Evolutionary conservation across 768 basidiomycete genomes (phyloP).

Genomic region (Tricholoma bakamatsutake): DNA sequence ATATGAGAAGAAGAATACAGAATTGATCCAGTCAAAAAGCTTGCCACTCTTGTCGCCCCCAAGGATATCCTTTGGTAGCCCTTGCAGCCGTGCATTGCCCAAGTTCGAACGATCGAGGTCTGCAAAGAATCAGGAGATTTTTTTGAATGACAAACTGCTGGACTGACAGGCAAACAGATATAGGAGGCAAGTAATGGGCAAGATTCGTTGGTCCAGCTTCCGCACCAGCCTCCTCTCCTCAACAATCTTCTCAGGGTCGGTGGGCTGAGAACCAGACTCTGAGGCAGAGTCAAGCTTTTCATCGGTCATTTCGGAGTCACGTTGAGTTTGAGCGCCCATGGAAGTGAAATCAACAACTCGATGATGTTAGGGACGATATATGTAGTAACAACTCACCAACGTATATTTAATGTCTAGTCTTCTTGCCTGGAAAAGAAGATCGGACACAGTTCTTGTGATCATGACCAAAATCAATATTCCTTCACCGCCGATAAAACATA

Average conservation of each 20-base stretch:
- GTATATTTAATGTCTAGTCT: slow-evolving; percentile 15
- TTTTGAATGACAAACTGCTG: not conserved
- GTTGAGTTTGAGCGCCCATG: slow-evolving; percentile 11
- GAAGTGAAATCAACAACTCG: slow-evolving; percentile 1
- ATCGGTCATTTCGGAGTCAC: slow-evolving; percentile 12
- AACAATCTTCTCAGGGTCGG: slow-evolving; percentile 4
- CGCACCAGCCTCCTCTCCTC: slow-evolving; percentile 38
- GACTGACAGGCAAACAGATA: slow-evolving; percentile 72
- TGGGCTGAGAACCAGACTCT: slow-evolving; percentile 13
- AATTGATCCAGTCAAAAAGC: slow-evolving; percentile 75
- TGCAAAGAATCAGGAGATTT: slow-evolving; percentile 13
- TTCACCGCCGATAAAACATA: slow-evolving; percentile 5
- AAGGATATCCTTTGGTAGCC: slow-evolving; percentile 57
- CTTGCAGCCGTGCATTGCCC: slow-evolving; percentile 75
- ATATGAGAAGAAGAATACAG: slow-evolving; percentile 76
- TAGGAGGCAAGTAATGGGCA: slow-evolving; percentile 67
- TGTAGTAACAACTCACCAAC: slow-evolving; percentile 21
- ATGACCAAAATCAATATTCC: too few species aligned
- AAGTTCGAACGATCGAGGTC: slow-evolving; percentile 74
- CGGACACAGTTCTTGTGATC: slow-evolving; percentile 17
- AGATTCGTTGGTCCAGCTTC: slow-evolving; percentile 61
- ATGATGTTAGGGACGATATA: too few species aligned
- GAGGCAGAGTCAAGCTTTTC: slow-evolving; percentile 26
- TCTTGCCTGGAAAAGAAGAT: slow-evolving; percentile 14
- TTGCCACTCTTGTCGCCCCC: slow-evolving; percentile 62